A percentile compares a stretch with the other conserved stretches of the same genome.
Conservation (phyloP, 805 yeast species). For the Kodamaea kakaduensis region DNA sequence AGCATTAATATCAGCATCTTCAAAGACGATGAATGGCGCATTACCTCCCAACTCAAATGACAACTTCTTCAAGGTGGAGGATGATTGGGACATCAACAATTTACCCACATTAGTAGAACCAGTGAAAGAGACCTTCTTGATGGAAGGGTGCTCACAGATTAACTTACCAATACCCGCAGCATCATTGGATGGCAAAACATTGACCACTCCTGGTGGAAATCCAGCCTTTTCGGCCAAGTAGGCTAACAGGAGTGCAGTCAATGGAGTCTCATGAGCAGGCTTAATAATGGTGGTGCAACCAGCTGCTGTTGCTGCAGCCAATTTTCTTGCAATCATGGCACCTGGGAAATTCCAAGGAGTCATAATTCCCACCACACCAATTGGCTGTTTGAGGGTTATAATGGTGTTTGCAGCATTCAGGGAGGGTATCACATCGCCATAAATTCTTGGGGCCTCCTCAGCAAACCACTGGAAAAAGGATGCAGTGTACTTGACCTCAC, state of each 20-base stretch:
- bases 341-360: constrained; percentile 87
- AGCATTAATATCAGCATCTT: constrained; percentile 62
- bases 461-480: constrained; percentile 88
- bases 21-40: constrained; percentile 73
- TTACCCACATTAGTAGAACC: constrained; percentile 77
- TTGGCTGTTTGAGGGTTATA: constrained; percentile 63
- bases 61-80: constrained; percentile 62
- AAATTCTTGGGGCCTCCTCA: constrained; percentile 69
- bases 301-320: constrained; percentile 75
- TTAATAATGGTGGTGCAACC: constrained; percentile 76
- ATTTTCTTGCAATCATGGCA: constrained; percentile 71
- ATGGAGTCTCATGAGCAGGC: constrained; percentile 76
- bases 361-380: constrained; percentile 74
- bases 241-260: constrained; percentile 66
- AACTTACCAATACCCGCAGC: constrained; percentile 50
- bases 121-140: constrained; percentile 70
- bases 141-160: constrained; percentile 44
- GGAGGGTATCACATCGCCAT: constrained; percentile 66
- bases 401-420: constrained; percentile 47
- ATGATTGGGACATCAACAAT: constrained; percentile 56
- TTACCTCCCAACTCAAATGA: constrained; percentile 79
- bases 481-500: constrained; percentile 65
- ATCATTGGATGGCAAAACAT: constrained; percentile 52
- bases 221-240: constrained; percentile 62
- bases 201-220: constrained; percentile 64